phyloP scores from a whole-genome alignment of 768 basidiomycete species.

The Gelatoporia subvermispora region DNA sequence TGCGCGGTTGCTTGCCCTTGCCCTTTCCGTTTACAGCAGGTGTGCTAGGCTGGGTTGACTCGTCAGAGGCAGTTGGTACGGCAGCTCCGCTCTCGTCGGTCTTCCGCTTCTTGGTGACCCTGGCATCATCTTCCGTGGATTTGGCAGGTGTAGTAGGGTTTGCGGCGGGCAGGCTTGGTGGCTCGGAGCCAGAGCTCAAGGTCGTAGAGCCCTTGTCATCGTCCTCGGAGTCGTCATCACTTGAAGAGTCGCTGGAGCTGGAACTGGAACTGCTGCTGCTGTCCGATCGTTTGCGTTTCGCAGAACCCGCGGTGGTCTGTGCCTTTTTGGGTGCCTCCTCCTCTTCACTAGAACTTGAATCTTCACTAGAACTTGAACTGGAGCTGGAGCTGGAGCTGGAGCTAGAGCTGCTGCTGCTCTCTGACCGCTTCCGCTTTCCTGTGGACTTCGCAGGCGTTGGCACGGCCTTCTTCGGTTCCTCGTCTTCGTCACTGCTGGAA shows the following conservation, averaged over 20 bases:
- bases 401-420: neutral
- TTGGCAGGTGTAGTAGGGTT: neutral
- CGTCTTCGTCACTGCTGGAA: neutral
- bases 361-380: neutral
- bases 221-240: slow-evolving; percentile 10
- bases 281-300: too few relatives aligned
- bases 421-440: neutral
- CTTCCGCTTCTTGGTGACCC: slow-evolving; percentile 57
- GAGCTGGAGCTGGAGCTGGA: slow-evolving; percentile 21
- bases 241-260: neutral
- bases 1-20: slow-evolving; percentile 27
- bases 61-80: slow-evolving; percentile 34
- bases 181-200: neutral
- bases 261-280: neutral
- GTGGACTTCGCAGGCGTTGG: neutral
- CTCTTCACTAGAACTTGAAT: neutral
- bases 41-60: neutral
- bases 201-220: neutral
- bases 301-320: neutral
- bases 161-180: neutral
- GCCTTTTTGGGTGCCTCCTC: neutral
- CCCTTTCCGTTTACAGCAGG: slow-evolving; percentile 11
- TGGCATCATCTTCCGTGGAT: slow-evolving; percentile 10
- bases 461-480: neutral
- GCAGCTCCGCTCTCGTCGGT: slow-evolving; percentile 47